Percentiles rank a stretch among this genome's conserved stretches.
These are phyloP conservation scores for Phytophthora boehmeriae DNA, from an alignment of 352 stramenopile genomes.

Conservation along the genomic window DNA sequence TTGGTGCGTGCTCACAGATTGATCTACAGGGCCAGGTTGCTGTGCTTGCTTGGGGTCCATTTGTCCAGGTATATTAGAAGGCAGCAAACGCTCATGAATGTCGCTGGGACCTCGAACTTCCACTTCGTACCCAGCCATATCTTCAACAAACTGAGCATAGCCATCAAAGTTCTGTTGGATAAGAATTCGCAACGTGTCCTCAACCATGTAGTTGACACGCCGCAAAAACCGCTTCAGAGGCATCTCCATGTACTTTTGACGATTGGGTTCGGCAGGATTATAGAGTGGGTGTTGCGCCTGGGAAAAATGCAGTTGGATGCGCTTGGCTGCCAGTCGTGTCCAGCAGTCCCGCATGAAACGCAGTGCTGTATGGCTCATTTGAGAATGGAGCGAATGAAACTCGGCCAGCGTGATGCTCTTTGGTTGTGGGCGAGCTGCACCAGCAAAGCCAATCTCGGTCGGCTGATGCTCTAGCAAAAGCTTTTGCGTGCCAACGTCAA, in stretches of 20 bases:
- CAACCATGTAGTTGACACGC: slow-evolving; percentile 85
- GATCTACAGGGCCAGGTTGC: slow-evolving; percentile 2
- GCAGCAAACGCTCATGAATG: slow-evolving; percentile 34
- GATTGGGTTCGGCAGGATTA: slow-evolving; percentile 71
- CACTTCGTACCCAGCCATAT: slow-evolving; percentile 68
- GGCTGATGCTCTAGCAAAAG: slow-evolving; percentile 76
- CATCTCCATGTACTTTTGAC: slow-evolving; percentile 68
- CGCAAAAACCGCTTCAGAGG: slow-evolving; percentile 64
- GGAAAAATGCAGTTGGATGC: slow-evolving; percentile 71
- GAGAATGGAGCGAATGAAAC: slow-evolving; percentile 67
- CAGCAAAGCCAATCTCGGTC: slow-evolving; percentile 66
- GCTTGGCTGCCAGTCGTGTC: slow-evolving; percentile 72
- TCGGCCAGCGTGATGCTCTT: slow-evolving; percentile 81
- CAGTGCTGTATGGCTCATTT: slow-evolving; percentile 74
- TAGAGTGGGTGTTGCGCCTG: slow-evolving; percentile 59
- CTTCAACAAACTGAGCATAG: slow-evolving; percentile 73
- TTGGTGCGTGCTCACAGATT: slow-evolving; percentile 39
- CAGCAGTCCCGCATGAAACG: slow-evolving; percentile 83
- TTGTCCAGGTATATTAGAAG: slow-evolving; percentile 3
- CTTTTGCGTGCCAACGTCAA: slow-evolving; percentile 62
- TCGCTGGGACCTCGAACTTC: slow-evolving; percentile 53
- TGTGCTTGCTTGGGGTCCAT: slow-evolving; percentile 8
- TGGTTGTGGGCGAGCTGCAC: slow-evolving; percentile 20
- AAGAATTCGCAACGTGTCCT: slow-evolving; percentile 68
- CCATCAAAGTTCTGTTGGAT: slow-evolving; percentile 72